phyloP scores from a whole-genome alignment of 1,284 basidiomycete species.

The Leccinum pseudoinsigne region DNA sequence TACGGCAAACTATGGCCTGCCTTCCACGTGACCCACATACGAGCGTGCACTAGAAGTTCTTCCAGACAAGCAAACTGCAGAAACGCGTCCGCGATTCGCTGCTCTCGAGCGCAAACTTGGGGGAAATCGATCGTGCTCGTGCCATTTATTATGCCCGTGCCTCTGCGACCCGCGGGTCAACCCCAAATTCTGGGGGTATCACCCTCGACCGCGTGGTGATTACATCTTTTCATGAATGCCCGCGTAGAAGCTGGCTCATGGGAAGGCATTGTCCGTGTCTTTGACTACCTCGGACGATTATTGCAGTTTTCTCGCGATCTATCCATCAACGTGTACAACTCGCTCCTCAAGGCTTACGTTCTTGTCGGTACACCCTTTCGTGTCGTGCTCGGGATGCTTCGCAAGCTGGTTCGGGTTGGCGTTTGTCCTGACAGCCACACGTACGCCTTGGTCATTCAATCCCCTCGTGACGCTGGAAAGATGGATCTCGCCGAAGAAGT shows the following conservation, averaged over 20 bases:
- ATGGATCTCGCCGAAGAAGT: slow-evolving; percentile 71
- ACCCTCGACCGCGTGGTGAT: slow-evolving; percentile 66
- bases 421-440: slow-evolving; percentile 64
- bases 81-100: too few relatives aligned
- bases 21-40: too few relatives aligned
- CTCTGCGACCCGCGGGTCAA: too few relatives aligned
- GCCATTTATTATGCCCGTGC: too few relatives aligned
- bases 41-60: too few relatives aligned
- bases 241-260: slow-evolving; percentile 85
- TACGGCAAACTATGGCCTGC: too few relatives aligned
- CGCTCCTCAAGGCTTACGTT: slow-evolving; percentile 85
- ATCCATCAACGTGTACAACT: slow-evolving; percentile 68
- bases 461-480: slow-evolving; percentile 75
- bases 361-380: slow-evolving; percentile 77
- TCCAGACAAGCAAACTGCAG: too few relatives aligned
- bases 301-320: slow-evolving; percentile 39
- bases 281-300: slow-evolving; percentile 62
- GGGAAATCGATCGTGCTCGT: too few relatives aligned
- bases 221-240: slow-evolving; percentile 76
- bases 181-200: slow-evolving; percentile 40
- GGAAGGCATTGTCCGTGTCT: slow-evolving; percentile 69
- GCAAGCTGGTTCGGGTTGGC: slow-evolving; percentile 49
- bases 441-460: slow-evolving; percentile 81
- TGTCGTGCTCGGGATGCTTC: slow-evolving; percentile 67
- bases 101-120: too few relatives aligned